Evolutionary conservation across 371 early-diverging fungal species (phyloP).

Genomic region (Mortierella sp.): DNA sequence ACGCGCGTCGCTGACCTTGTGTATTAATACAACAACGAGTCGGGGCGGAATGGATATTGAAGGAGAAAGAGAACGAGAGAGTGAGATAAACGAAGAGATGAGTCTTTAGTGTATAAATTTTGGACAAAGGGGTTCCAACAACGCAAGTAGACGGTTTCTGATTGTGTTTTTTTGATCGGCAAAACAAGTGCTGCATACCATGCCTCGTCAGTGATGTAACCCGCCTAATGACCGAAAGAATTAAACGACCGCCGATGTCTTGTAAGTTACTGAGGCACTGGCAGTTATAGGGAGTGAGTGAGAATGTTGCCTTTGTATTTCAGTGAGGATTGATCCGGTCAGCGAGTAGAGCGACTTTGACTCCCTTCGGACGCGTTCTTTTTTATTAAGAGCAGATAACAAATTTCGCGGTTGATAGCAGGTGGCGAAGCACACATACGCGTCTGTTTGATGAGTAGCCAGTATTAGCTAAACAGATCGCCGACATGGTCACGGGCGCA

Average conservation of each 20-base stretch:
- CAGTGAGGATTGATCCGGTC: neutral
- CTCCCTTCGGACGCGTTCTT: neutral
- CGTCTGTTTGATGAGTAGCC: too few species aligned
- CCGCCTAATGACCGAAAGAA: neutral
- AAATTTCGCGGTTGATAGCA: too few species aligned
- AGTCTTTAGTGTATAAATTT: too few species aligned
- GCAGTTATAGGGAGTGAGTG: neutral
- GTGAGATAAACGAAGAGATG: neutral
- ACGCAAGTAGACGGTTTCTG: neutral
- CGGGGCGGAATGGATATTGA: neutral
- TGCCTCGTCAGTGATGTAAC: too few species aligned
- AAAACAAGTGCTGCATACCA: neutral
- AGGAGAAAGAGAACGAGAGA: neutral
- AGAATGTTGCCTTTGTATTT: neutral
- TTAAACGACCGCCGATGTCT: neutral
- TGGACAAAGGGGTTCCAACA: neutral
- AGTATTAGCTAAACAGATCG: too few species aligned
- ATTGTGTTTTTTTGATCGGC: too few species aligned
- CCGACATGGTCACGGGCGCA: too few species aligned
- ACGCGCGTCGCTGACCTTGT: slow-evolving; percentile 5
- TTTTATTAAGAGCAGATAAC: too few species aligned
- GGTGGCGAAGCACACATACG: too few species aligned
- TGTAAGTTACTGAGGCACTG: neutral
- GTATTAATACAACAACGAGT: neutral
- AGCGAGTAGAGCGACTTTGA: neutral